Base-by-base conservation (phyloP, 768 basidiomycete species). In the Lyophyllum atratum region DNA sequence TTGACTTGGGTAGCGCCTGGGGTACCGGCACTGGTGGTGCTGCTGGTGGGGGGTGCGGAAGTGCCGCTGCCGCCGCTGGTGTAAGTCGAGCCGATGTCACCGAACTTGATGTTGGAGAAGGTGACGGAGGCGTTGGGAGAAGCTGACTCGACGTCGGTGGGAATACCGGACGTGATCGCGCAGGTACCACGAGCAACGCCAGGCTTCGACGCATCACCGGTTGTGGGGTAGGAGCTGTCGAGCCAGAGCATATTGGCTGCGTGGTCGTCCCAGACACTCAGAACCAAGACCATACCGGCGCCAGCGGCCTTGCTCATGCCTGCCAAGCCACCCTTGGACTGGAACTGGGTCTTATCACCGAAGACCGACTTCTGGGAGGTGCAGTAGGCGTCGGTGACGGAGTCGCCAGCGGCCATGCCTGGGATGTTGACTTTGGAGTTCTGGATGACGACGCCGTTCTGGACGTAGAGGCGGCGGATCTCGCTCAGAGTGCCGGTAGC, bases 181-280 rank as follows among this genome's bases (percentile, higher is more conserved):
- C 81, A 83, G 49, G 76, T 69, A 37, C 82, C 82, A 69, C 82
- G 82, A 43, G 74, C 68, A 54, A 80, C 71, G 69, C 82, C 82
- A 34, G 73, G 73, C 37, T 58, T 49, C 58, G 71, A 68, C 31
- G 78, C 63, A 67, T 67, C 67, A 11, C 57, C 58, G 54, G 63
- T 64, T 25, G 62, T 62, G 50, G 77, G 83, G 74, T 79, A 82
- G 74, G 70, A 72, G 64, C 71, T 70, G 74, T 84, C 81, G 68
- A 84, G 80, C 77, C 83, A 85, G 62, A 81, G 75, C 83, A 85
- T 84, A 70, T 76, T 71, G 56, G 70, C 81, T 29, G 71, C 72
- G 64, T 84, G 74, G 71, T 84, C 82, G 65, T 83, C 82, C 83
- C 34, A 37, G 34, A 84, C 56, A 46, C 70, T 72, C 64, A 84